Evolutionary conservation across 495 filamentous ascomycete species (phyloP).

Genomic region (Collariella sp.): DNA sequence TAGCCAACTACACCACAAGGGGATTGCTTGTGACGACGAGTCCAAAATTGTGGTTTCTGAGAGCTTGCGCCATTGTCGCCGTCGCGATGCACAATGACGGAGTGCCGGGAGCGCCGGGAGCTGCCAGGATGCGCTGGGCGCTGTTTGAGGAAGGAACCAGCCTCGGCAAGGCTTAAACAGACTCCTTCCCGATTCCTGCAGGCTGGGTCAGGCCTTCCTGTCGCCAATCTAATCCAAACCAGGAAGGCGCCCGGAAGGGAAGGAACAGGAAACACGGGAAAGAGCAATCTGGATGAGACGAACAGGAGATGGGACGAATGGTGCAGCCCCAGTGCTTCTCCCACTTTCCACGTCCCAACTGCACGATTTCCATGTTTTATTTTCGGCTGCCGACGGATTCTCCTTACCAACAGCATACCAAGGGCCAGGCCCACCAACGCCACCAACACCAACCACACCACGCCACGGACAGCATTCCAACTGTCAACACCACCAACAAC

Average conservation of each 20-base stretch:
- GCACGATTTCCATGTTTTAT: too few relatives aligned
- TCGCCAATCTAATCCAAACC: slow-evolving; percentile 5
- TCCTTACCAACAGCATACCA: too few relatives aligned
- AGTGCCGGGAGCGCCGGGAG: too few relatives aligned
- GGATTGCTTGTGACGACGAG: slow-evolving; percentile 2
- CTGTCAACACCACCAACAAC: too few relatives aligned
- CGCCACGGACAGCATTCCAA: too few relatives aligned
- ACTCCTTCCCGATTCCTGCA: slow-evolving; percentile 2
- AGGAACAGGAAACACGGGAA: not conserved
- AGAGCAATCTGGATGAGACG: not conserved
- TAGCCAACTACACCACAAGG: slow-evolving; percentile 25
- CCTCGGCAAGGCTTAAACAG: not conserved
- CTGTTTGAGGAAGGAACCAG: not conserved
- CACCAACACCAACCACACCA: too few relatives aligned
- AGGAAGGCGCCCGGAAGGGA: not conserved
- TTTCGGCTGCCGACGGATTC: too few relatives aligned
- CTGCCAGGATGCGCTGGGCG: not conserved
- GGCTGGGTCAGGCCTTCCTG: too few relatives aligned
- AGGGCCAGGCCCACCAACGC: too few relatives aligned
- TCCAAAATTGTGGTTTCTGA: not conserved
- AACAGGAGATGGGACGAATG: not conserved
- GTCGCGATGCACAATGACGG: not conserved
- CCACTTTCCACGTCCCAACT: too few relatives aligned
- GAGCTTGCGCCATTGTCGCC: not conserved
- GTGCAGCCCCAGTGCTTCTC: too few relatives aligned